These are phyloP conservation scores for Moesziomyces parantarcticus DNA, from an alignment of 1,284 basidiomycete species.

Conservation along the genomic window DNA sequence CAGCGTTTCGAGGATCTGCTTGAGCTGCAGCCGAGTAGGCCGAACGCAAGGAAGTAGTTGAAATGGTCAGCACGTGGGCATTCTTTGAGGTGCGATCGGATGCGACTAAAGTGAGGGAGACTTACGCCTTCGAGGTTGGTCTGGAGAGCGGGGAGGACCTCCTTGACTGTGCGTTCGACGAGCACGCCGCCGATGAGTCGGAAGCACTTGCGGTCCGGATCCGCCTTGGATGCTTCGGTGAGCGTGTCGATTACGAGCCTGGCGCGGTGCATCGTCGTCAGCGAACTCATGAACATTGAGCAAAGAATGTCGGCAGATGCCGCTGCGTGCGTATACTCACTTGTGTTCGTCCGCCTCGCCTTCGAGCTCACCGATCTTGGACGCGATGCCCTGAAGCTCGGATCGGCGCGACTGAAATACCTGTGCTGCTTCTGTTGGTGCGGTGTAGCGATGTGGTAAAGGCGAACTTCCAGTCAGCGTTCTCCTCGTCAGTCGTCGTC, in stretches of 20 bases:
- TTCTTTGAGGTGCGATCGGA: neutral
- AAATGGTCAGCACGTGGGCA: neutral
- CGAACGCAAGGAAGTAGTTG: neutral
- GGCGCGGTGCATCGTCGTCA: neutral
- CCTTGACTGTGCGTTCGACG: conserved; percentile 93
- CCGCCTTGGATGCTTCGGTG: conserved; percentile 72
- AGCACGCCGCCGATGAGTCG: conserved; percentile 94
- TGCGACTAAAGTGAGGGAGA: neutral
- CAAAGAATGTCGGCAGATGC: no score
- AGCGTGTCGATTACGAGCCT: conserved; percentile 91
- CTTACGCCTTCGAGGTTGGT: conserved; percentile 63
- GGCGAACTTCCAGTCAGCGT: no score
- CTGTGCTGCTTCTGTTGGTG: conserved; percentile 51
- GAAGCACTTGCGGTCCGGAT: conserved; percentile 94
- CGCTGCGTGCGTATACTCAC: conserved; percentile 31
- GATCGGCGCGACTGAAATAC: conserved; percentile 53
- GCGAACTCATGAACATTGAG: no score
- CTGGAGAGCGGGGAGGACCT: conserved; percentile 82
- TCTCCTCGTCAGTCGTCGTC: neutral
- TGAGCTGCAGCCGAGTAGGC: conserved; percentile 42
- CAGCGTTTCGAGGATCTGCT: conserved; percentile 59
- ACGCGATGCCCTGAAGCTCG: conserved; percentile 64
- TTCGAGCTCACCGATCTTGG: conserved; percentile 66
- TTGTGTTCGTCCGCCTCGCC: conserved; percentile 66
- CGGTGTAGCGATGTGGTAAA: neutral